A percentile compares a stretch with the other conserved stretches of the same genome.
These are phyloP conservation scores for Chernovozyma sophiae-reginae DNA, from an alignment of 1,139 yeast genomes.

Conservation along the genomic window DNA sequence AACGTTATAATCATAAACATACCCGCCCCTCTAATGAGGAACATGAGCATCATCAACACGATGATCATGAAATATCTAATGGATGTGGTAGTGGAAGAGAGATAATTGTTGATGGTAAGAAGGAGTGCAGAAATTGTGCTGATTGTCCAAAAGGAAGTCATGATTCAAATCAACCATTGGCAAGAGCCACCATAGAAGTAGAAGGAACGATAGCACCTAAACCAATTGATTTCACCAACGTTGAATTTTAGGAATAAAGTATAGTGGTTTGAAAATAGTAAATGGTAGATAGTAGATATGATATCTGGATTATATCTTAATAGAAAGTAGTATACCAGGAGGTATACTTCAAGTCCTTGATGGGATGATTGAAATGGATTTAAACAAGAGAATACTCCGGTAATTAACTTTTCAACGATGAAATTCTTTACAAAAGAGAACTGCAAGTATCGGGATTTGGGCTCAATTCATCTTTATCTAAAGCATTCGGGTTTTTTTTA, in stretches of 20 bases:
- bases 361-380: too few species aligned
- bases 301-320: too few species aligned
- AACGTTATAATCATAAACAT: constrained; percentile 7
- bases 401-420: too few species aligned
- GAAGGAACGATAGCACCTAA: constrained; percentile 9
- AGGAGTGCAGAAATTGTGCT: constrained; percentile 23
- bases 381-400: too few species aligned
- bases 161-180: constrained; percentile 2
- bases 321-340: too few species aligned
- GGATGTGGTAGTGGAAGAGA: constrained; percentile 14
- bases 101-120: constrained; percentile 10
- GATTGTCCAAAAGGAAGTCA: constrained; percentile 22
- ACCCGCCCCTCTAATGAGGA: constrained; percentile 1
- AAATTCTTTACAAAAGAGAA: too few species aligned
- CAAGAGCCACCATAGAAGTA: constrained; percentile 10
- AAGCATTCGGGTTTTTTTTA: too few species aligned
- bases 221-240: constrained; percentile 16
- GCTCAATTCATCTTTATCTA: too few species aligned
- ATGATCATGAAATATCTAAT: not conserved
- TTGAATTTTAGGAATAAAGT: constrained; percentile 6
- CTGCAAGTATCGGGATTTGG: too few species aligned
- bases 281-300: too few species aligned
- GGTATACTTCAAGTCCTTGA: too few species aligned
- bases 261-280: too few species aligned
- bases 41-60: not conserved